Evolutionary conservation across 129 eudicot genomes (phyloP).

Genomic region (Smallanthus sonchifolius): DNA sequence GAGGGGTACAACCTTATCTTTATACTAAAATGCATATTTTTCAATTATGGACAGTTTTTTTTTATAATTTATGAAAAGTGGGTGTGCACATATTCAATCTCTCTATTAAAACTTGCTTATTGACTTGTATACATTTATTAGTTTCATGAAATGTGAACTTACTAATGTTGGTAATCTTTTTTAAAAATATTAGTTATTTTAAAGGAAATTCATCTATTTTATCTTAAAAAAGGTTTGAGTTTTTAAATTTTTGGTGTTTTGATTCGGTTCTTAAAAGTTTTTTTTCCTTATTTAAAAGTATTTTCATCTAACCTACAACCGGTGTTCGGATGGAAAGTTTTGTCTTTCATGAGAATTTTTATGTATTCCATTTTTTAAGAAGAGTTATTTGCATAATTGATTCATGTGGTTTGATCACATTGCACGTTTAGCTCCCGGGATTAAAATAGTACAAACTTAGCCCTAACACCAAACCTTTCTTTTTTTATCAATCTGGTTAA

Average conservation of each 20-base stretch:
- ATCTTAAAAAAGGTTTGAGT: not conserved
- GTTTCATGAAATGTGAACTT: not conserved
- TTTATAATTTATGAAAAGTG: not conserved
- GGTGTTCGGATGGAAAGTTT: not conserved
- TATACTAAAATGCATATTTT: conserved; percentile 15
- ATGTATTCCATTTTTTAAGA: no score
- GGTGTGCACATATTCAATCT: conserved; percentile 10
- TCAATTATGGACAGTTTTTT: conserved; percentile 9
- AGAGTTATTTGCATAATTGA: no score
- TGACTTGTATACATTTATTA: not conserved
- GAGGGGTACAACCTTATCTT: conserved; percentile 33
- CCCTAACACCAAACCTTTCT: no score
- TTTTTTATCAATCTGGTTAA: no score
- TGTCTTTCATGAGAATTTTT: no score
- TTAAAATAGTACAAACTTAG: no score
- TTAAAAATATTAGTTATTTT: not conserved
- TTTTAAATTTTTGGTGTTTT: not conserved
- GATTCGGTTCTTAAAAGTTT: not conserved
- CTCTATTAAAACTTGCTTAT: conserved; percentile 5
- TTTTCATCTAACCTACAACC: not conserved
- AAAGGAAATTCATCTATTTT: not conserved
- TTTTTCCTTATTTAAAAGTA: not conserved
- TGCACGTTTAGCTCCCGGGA: no score
- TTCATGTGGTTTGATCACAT: no score
- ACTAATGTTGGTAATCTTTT: not conserved